Base-by-base conservation (phyloP, 1,139 yeast genomes). In the Wickerhamiella pararugosa region DNA sequence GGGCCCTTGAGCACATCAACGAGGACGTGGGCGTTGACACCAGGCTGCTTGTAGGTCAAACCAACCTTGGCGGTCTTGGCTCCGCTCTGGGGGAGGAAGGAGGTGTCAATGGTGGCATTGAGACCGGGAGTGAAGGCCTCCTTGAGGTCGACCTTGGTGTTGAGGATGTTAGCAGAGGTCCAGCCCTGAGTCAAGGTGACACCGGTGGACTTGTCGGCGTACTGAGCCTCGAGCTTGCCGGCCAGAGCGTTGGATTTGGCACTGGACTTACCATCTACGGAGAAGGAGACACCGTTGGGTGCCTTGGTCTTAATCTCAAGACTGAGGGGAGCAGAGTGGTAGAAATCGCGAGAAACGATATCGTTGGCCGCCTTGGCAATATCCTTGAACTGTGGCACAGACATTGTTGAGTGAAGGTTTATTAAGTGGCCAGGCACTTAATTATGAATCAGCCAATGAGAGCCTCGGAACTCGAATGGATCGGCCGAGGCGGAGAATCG, bases 1-100 rank as follows among this genome's bases (percentile, higher is more conserved):
- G 97, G 95, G 56, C 95, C 95, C 74, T 87, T 87, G 64, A 87
- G 74, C 62, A 90, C 72, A 69, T 92, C 96, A 58, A 92, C 84
- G 71, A 83, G 83, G 55, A 87, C 92, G 69, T 95, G 80, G 57
- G 95, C 94, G 63, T 83, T 81, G 66, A 90, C 80, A 48, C 87
- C 79, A 53, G 93, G 87, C 70, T 90, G 95, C 61, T 79, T 76
- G 76, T 83, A 90, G 75, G 76, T 80, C 61, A 87, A 71, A 73
- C 86, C 86, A 63, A 87, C 72, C 71, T 82, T 84, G 58, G 94
- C 94, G 61, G 79, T 78, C 73, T 84, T 80, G 58, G 87, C 71
- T 34, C 67, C 66, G 53, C 87, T 80, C 61, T 76, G 77, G 63
- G 98, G 98, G 55, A 82, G 75, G 61, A 82, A 81, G 40, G 86